Evolutionary conservation across 768 basidiomycete species (phyloP).

Genomic region (Mycena filopes): DNA sequence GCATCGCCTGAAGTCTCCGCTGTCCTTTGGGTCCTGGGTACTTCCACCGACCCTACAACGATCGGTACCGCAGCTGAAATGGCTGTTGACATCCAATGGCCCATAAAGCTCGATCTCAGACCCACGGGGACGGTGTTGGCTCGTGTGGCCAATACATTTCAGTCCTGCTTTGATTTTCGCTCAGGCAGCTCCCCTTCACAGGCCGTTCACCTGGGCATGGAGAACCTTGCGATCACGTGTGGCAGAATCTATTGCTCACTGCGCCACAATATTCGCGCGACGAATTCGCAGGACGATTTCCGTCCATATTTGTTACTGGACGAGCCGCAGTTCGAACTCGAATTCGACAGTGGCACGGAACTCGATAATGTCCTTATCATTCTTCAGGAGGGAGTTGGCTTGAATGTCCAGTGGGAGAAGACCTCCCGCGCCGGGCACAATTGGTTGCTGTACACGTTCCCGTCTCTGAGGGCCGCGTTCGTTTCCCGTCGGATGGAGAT

Average conservation of each 20-base stretch:
- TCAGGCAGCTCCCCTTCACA: not conserved
- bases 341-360: too few relatives aligned
- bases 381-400: not conserved
- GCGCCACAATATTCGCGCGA: not conserved
- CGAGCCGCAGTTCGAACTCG: too few relatives aligned
- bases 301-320: not conserved
- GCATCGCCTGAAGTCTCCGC: not conserved
- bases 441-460: not conserved
- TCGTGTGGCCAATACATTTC: not conserved
- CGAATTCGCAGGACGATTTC: not conserved
- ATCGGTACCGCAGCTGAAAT: not conserved
- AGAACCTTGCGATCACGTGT: not conserved
- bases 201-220: not conserved
- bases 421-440: too few relatives aligned
- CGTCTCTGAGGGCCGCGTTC: not conserved
- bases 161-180: not conserved
- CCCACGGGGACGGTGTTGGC: not conserved
- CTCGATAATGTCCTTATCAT: too few relatives aligned
- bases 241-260: constrained; percentile 1
- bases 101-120: not conserved
- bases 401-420: not conserved
- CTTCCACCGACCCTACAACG: not conserved
- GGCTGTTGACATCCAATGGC: constrained; percentile 3
- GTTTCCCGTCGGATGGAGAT: not conserved
- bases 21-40: constrained; percentile 1